A percentile compares a stretch with the other conserved stretches of the same genome.
phyloP scores from a whole-genome alignment of 1,139 yeast genomes.

The Diutina rugosa region DNA sequence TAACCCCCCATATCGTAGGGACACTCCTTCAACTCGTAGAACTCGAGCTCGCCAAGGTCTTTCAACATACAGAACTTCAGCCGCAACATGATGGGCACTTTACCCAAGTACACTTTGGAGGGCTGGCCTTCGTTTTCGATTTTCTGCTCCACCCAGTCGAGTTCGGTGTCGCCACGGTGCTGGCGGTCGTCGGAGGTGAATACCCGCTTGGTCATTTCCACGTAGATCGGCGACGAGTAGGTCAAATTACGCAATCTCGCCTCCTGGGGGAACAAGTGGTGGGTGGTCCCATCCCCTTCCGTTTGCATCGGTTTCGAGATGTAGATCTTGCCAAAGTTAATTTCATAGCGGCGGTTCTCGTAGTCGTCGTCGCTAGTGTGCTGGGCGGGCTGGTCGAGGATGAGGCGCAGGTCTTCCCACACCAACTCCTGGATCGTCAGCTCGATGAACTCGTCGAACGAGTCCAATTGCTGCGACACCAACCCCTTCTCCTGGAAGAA shows the following conservation, averaged over 20 bases:
- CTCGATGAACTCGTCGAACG: constrained; percentile 95
- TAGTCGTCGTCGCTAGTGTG: constrained; percentile 86
- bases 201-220: constrained; percentile 88
- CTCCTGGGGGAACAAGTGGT: constrained; percentile 96
- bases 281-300: constrained; percentile 99
- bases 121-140: constrained; percentile 29
- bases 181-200: constrained; percentile 72
- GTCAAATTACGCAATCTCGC: constrained; percentile 93
- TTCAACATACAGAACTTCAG: constrained; percentile 92
- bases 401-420: constrained; percentile 88
- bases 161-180: constrained; percentile 40
- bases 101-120: constrained; percentile 81
- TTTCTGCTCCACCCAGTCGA: constrained; percentile 56
- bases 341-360: constrained; percentile 84
- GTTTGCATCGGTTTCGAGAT: constrained; percentile 96
- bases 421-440: constrained; percentile 94
- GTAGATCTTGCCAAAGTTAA: constrained; percentile 91
- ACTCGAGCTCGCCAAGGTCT: constrained; percentile 87
- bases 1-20: constrained; percentile 99
- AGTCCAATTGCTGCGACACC: constrained; percentile 95
- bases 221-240: constrained; percentile 90
- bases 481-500: constrained; percentile 94
- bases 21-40: constrained; percentile 92
- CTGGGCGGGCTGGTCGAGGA: constrained; percentile 96
- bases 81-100: constrained; percentile 95